phyloP scores from a whole-genome alignment of 495 filamentous ascomycete species.

The Xeromyces bisporus region DNA sequence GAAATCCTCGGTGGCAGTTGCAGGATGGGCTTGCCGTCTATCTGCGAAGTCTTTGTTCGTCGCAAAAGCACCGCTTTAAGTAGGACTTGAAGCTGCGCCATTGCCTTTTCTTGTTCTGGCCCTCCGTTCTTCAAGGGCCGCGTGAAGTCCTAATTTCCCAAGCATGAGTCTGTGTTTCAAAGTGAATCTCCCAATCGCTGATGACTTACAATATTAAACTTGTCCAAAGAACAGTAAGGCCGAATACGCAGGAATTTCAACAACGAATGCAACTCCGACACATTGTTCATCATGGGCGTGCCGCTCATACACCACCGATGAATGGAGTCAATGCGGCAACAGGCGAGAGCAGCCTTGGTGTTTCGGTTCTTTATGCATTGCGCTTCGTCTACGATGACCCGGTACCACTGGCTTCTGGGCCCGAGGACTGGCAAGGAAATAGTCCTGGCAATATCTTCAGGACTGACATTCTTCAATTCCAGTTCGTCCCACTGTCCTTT shows the following conservation, averaged over 20 bases:
- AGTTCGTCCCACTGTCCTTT: conserved; percentile 27
- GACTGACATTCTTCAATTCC: conserved; percentile 7
- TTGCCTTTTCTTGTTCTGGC: conserved; percentile 25
- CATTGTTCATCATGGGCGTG: conserved; percentile 87
- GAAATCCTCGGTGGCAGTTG: conserved; percentile 53
- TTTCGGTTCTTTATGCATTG: conserved; percentile 83
- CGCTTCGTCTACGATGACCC: conserved; percentile 82
- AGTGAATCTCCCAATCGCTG: not conserved
- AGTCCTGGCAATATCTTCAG: conserved; percentile 4
- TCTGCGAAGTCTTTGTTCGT: conserved; percentile 63
- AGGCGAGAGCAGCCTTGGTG: conserved; percentile 48
- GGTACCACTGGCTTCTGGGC: conserved; percentile 52
- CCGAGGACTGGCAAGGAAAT: conserved; percentile 43
- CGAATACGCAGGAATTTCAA: conserved; percentile 66
- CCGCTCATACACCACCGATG: conserved; percentile 79
- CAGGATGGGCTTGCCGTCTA: conserved; percentile 77
- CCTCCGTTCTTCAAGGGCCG: conserved; percentile 31
- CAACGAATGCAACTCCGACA: conserved; percentile 68
- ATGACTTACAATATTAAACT: conserved; percentile 40
- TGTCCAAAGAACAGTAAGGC: conserved; percentile 53
- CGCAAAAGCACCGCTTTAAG: conserved; percentile 76
- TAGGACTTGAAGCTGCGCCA: conserved; percentile 59
- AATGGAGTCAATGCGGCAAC: conserved; percentile 39
- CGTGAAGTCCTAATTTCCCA: conserved; percentile 27
- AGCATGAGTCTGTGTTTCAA: conserved; percentile 5